Percentiles rank a stretch among this genome's conserved stretches.
Conservation (phyloP, 257 asterid genomes). For the Lycium barbarum region DNA sequence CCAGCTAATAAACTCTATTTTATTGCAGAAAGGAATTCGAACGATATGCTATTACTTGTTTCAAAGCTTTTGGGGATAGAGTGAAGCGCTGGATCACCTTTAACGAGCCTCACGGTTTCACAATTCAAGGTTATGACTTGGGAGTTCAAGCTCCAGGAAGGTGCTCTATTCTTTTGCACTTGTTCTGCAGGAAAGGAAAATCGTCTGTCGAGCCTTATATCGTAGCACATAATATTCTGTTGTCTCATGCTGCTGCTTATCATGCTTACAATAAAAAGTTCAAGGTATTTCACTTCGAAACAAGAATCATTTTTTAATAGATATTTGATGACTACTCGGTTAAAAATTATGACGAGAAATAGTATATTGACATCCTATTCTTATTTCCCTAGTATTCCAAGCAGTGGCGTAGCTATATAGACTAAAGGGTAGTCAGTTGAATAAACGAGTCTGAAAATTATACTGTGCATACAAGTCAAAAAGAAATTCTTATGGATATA, state of each 20-base stretch:
- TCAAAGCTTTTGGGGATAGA: conserved; percentile 76
- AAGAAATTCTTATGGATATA: background rate
- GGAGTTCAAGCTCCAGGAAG: conserved; percentile 95
- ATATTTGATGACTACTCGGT: background rate
- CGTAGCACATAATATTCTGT: conserved; percentile 73
- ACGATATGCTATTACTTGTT: conserved; percentile 72
- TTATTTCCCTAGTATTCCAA: conserved; percentile 39
- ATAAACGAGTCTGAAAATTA: background rate
- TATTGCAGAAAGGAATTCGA: conserved; percentile 71
- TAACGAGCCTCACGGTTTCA: conserved; percentile 86
- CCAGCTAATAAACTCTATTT: background rate
- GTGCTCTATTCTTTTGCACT: conserved; percentile 76
- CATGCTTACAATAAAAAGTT: conserved; percentile 58
- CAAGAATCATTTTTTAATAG: background rate
- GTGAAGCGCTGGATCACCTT: conserved; percentile 90
- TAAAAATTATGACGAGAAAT: background rate
- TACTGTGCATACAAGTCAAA: background rate
- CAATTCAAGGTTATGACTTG: conserved; percentile 75
- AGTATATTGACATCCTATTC: background rate
- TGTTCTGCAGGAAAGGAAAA: conserved; percentile 69
- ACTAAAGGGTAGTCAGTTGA: background rate
- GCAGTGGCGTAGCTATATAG: conserved; percentile 9
- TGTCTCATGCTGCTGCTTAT: conserved; percentile 83
- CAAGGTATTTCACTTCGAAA: conserved; percentile 56
- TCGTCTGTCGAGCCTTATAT: conserved; percentile 77